phyloP scores from a whole-genome alignment of 2,329 filamentous ascomycete species.

The Aulographum hederae region DNA sequence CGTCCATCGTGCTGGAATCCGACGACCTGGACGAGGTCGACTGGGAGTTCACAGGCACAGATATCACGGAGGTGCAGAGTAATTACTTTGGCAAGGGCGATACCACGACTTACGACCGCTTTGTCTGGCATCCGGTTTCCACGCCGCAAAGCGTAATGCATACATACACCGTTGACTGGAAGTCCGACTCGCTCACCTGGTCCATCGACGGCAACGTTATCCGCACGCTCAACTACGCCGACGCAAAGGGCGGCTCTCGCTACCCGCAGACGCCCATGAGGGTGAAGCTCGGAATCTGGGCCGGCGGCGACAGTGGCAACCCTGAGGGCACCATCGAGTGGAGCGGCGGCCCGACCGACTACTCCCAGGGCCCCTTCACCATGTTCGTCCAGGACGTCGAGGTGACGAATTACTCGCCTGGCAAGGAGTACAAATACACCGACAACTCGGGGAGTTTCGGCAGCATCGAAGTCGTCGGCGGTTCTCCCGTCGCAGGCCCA shows the following conservation, averaged over 20 bases:
- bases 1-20: slow-evolving; percentile 6
- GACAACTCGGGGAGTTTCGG: slow-evolving; percentile 19
- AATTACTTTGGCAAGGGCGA: slow-evolving; percentile 39
- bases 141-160: slow-evolving; percentile 17
- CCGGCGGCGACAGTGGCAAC: slow-evolving; percentile 4
- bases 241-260: slow-evolving; percentile 37
- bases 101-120: slow-evolving; percentile 31
- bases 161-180: slow-evolving; percentile 44
- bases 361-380: slow-evolving; percentile 12
- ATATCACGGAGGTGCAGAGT: slow-evolving; percentile 23
- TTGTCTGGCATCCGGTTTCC: slow-evolving; percentile 14
- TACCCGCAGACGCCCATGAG: slow-evolving; percentile 61
- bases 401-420: slow-evolving; percentile 16
- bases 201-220: slow-evolving; percentile 41
- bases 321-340: slow-evolving; percentile 15
- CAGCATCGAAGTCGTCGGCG: slow-evolving; percentile 24
- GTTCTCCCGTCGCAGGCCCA: neutral
- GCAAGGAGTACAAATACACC: slow-evolving; percentile 18
- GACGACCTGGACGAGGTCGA: slow-evolving; percentile 8
- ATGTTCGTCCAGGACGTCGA: slow-evolving; percentile 17
- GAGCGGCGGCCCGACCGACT: slow-evolving; percentile 18
- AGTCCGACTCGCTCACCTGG: slow-evolving; percentile 43
- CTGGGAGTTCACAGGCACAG: slow-evolving; percentile 22
- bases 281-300: slow-evolving; percentile 13
- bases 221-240: slow-evolving; percentile 40